A percentile compares a stretch with the other conserved stretches of the same genome.
These are phyloP conservation scores for Silybum marianum DNA, from an alignment of 129 eudicot species.

Conservation along the genomic window DNA sequence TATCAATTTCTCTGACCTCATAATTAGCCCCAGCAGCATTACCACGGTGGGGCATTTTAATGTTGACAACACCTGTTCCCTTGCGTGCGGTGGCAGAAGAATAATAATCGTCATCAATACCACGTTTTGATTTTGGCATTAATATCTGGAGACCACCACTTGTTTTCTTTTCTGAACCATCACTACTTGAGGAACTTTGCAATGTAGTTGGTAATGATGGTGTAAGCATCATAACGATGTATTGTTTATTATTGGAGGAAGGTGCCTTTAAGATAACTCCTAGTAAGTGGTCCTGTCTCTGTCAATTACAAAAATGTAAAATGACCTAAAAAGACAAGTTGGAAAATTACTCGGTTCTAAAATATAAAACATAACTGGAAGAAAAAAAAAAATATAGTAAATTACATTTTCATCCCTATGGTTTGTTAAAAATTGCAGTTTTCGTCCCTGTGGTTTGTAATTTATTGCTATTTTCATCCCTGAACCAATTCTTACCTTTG, in stretches of 20 bases:
- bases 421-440: no score
- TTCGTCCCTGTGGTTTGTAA: no score
- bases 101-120: conserved; percentile 82
- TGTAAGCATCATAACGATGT: conserved; percentile 79
- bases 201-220: conserved; percentile 62
- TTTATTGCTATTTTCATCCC: no score
- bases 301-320: conserved; percentile 18
- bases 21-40: conserved; percentile 77
- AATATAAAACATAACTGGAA: not conserved
- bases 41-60: conserved; percentile 83
- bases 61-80: conserved; percentile 72
- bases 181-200: conserved; percentile 34
- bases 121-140: conserved; percentile 85
- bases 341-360: not conserved
- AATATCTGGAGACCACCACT: conserved; percentile 55
- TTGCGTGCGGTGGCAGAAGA: conserved; percentile 71
- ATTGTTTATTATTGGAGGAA: conserved; percentile 61
- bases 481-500: no score
- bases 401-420: no score
- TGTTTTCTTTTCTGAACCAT: conserved; percentile 37
- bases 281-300: conserved; percentile 93
- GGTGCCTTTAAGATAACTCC: conserved; percentile 85
- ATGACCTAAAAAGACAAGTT: not conserved
- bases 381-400: not conserved
- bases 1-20: conserved; percentile 81